These are phyloP conservation scores for Penicillium sp. DNA, from an alignment of 2,329 filamentous ascomycete genomes.

Conservation along the genomic window DNA sequence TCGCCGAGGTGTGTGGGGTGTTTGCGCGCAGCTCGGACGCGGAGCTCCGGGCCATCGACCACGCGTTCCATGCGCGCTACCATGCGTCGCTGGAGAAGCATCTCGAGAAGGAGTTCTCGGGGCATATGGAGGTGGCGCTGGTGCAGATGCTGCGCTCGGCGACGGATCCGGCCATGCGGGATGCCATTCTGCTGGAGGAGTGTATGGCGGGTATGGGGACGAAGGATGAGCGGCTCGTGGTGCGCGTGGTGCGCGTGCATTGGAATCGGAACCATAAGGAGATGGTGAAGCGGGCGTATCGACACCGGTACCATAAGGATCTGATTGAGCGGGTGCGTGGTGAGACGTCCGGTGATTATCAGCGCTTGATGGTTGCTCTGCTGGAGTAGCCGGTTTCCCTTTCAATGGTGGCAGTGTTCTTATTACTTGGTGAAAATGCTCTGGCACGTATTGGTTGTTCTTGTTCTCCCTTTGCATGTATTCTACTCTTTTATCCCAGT, in stretches of 20 bases:
- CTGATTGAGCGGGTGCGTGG: conserved; percentile 68
- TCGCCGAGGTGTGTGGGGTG: conserved; percentile 66
- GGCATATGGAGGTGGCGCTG: conserved; percentile 86
- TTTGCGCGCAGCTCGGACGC: conserved; percentile 72
- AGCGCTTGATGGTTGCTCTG: conserved; percentile 69
- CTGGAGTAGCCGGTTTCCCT: conserved; percentile 37
- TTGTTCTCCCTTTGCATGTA: no score
- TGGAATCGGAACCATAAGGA: conserved; percentile 75
- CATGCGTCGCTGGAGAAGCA: conserved; percentile 67
- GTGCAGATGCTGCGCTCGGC: conserved; percentile 75
- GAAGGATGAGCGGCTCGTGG: conserved; percentile 75
- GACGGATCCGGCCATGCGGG: conserved; percentile 76
- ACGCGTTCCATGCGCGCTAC: conserved; percentile 72
- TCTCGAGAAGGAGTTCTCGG: conserved; percentile 78
- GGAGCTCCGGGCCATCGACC: conserved; percentile 77
- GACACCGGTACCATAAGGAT: conserved; percentile 65
- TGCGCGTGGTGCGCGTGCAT: conserved; percentile 74
- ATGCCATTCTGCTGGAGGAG: conserved; percentile 77
- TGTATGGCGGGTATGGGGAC: conserved; percentile 85
- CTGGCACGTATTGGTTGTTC: no score
- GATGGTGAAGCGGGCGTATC: conserved; percentile 75
- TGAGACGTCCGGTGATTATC: conserved; percentile 84
- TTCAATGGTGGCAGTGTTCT: no score
- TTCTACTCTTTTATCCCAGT: no score
- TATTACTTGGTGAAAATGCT: no score